Percentiles rank a stretch among this genome's conserved stretches.
Conservation (phyloP, 768 basidiomycete genomes). For the Sporobolomyces pararoseus region DNA sequence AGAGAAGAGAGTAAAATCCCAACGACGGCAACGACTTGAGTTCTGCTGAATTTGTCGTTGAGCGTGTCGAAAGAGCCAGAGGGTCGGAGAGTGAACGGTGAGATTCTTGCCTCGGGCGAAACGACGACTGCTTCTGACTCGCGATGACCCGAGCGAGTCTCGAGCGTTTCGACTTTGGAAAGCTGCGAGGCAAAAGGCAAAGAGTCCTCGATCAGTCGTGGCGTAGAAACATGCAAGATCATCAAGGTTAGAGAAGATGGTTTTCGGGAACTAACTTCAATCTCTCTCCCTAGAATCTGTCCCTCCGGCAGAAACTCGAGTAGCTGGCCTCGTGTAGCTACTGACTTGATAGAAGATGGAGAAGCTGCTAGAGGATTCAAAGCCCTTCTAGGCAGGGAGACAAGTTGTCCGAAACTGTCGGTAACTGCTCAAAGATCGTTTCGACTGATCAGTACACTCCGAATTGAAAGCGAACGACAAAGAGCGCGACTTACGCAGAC, state of each 20-base stretch:
- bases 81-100: not conserved
- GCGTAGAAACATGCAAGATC: not conserved
- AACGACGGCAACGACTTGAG: not conserved
- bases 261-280: not conserved
- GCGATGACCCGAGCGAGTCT: not conserved
- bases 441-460: not conserved
- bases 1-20: not conserved
- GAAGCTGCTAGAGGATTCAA: not conserved
- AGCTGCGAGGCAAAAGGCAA: not conserved
- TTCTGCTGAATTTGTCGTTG: not conserved
- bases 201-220: not conserved
- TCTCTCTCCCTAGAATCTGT: not conserved
- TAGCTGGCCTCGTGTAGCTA: not conserved
- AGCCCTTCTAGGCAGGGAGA: not conserved
- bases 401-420: constrained; percentile 4
- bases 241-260: not conserved
- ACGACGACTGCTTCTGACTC: constrained; percentile 1
- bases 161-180: not conserved
- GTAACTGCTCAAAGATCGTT: not conserved
- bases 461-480: not conserved
- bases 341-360: not conserved
- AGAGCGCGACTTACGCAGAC: not conserved
- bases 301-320: not conserved
- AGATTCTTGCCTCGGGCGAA: not conserved
- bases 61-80: constrained; percentile 9